Evolutionary conservation across 768 basidiomycete genomes (phyloP), one percentile per base, ranked within the genome.

Genomic region (Heimioporus sp.): DNA sequence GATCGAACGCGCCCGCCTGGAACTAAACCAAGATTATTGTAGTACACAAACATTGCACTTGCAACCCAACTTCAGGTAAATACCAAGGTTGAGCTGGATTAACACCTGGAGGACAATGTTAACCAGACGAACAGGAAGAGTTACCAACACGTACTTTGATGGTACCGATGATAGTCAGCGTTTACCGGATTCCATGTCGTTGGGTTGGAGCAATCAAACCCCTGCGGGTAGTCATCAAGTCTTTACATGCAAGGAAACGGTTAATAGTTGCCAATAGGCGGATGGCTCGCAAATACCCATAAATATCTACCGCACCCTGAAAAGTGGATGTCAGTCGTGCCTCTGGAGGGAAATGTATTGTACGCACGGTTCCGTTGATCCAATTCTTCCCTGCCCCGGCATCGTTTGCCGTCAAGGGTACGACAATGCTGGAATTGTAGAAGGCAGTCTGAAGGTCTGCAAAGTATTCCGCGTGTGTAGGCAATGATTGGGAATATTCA

Each of bases 181-280:
- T 73, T 72, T n/a, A 92, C 79, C 2, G 79, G 79, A 12, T 63
- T 77, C 91, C 90, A 92, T 0, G 54, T 62, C 2, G 73, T 72
- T 2, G 90, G 87, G 54, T 86, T 78, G 0, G 87, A 87, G 64
- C 90, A 92, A 60, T 92, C 90, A 59, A 90, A 92, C 0, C 78
- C 73, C 73, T 91, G 87, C 1, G 88, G 87, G 54, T 91, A 91
- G 0, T 80, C 77, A 60, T 90, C 90, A 52, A 84, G 61, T 15
- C 80, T 80, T 51, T 35, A 3, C 47, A 35, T 52, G 28, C n/a
- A 28, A 37, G 30, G 2, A 43, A 50, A 30, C 43, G 28, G 20
- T 55, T 44, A 52, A 46, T 19, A 1, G 12, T 36, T 38, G 19
- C 7, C 12, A 13, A 10, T 11, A 21, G 20, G 30, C 8, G 39